Base-by-base conservation (phyloP, 2,329 filamentous ascomycete genomes). In the Laburnicola sp. region DNA sequence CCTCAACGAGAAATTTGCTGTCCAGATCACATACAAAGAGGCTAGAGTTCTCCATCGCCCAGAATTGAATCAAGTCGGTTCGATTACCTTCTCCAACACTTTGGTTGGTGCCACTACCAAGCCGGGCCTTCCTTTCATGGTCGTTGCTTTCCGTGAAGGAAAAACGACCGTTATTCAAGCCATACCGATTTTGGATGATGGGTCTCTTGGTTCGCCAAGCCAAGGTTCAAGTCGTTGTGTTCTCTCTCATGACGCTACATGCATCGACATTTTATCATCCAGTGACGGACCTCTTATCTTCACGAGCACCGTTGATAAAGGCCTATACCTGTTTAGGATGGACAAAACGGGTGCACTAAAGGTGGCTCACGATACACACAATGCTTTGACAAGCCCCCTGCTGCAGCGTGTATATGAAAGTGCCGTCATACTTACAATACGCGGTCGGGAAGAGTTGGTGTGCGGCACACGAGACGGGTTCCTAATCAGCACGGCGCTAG, bases 381-480 rank as follows among this genome's bases (percentile, higher is more conserved):
- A 63, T 6, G 39, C 49, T 36, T 36, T 45, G 16, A 50, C 36
- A 25, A 30, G 11, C 4, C 16, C 39, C 5, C 34, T 37, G n/a
- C 45, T 45, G 11, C 57, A 52, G 11, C 63, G 55, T 32, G 49
- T 68, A 1, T 72, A 68, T 48, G 70, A 73, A 43, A 68, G 64
- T 50, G 65, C 63, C 3, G 64, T 60, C 3, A 36, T 71, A 11
- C 46, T 69, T 22, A 51, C 16, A 9, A 56, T 48, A 3, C n/a
- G 40, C 27, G 6, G 44, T 2, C 46, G 43, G 6, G 38, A 56
- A 10, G 22, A 64, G 6, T 42, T 75, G 7, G 58, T 72, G 1
- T 75, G 72, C 50, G 70, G 70, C 4, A 67, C 72, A 37, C 68
- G 74, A 5, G 64, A 70, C 50, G 74, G 74, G 1, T 48, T 51